Conservation (phyloP, 495 filamentous ascomycete genomes). For the Neurospora cerealis region DNA sequence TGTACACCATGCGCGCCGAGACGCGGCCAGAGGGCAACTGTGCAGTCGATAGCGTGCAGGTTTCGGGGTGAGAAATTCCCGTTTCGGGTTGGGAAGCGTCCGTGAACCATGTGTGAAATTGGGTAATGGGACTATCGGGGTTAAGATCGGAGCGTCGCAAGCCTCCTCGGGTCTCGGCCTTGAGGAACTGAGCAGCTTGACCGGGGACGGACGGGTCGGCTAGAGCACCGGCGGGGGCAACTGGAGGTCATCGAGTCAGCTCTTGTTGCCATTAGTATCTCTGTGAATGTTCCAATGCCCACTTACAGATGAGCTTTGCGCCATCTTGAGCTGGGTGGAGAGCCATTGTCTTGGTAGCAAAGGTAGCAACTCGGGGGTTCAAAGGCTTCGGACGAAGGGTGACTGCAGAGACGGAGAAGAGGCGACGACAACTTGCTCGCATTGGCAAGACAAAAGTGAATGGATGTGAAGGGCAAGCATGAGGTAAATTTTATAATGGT, state of each 20-base stretch:
- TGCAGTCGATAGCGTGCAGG: conserved; percentile 71
- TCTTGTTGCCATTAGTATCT: conserved; percentile 16
- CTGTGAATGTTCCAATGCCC: background rate
- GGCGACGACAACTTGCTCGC: background rate
- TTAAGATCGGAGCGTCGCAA: conserved; percentile 46
- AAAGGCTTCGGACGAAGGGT: background rate
- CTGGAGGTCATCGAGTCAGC: conserved; percentile 33
- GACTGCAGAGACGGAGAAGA: conserved; percentile 2
- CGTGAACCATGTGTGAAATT: conserved; percentile 84
- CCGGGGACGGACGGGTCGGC: conserved; percentile 17
- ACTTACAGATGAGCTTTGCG: conserved; percentile 45
- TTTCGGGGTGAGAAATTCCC: conserved; percentile 63
- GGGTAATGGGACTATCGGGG: conserved; percentile 50
- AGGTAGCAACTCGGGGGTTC: background rate
- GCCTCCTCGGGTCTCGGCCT: conserved; percentile 26
- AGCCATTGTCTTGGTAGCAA: conserved; percentile 28
- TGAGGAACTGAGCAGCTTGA: conserved; percentile 55
- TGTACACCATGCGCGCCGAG: conserved; percentile 76
- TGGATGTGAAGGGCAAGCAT: background rate
- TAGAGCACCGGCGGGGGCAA: conserved; percentile 27
- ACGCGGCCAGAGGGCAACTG: conserved; percentile 76
- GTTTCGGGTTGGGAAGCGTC: conserved; percentile 45
- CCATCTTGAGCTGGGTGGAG: conserved; percentile 31
- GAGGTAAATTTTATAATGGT: background rate
- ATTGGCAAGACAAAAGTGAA: background rate